Evolutionary conservation across 108 stramenopile species (phyloP), one percentile per base, ranked within the genome.

Genomic region (Cyclostephanos tholiformis): DNA sequence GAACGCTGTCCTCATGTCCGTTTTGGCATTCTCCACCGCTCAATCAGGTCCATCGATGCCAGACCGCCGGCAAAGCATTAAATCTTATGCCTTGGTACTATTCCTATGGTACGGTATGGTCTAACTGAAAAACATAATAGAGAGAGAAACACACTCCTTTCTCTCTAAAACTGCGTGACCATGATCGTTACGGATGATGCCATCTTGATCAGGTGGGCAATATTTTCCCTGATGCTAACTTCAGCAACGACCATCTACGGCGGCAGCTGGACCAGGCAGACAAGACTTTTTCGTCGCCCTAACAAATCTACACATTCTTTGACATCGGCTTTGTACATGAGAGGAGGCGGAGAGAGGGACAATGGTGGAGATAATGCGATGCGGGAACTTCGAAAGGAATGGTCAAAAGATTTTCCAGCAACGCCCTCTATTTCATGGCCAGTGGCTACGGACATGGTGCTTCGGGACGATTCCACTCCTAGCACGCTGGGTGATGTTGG

Each of bases 361-460:
- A 69, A 63, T 43, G 38, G 64, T 19, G 39, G 49, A 38, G 17
- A 26, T n/a, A 10, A 67, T 50, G 78, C 50, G 58, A 79, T 79
- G 71, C 65, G 67, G 60, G 32, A 27, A 16, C 77, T 81, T 5
- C 52, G 80, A 41, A 62, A 74, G 29, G 44, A 65, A 60, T 81
- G 80, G 80, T 74, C 73, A 17, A 52, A 46, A 19, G 53, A 22
- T 23, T 55, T 66, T 26, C 74, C 74, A 55, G 70, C 74, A 27
- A 57, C 75, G 14, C 80, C 80, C 20, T 75, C 80, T 20, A 82
- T 82, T 29, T 59, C 53, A 38, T 75, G 59, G 58, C 80, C 80
- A 10, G 48, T 74, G 26, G 80, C 69, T 39, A 57, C 48, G 17
- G 32, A 64, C 20, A 44, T 56, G 8, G 29, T 8, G 36, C 63